These are phyloP conservation scores for Linnemannia zychae DNA, from an alignment of 192 early-diverging fungal genomes.

Conservation along the genomic window DNA sequence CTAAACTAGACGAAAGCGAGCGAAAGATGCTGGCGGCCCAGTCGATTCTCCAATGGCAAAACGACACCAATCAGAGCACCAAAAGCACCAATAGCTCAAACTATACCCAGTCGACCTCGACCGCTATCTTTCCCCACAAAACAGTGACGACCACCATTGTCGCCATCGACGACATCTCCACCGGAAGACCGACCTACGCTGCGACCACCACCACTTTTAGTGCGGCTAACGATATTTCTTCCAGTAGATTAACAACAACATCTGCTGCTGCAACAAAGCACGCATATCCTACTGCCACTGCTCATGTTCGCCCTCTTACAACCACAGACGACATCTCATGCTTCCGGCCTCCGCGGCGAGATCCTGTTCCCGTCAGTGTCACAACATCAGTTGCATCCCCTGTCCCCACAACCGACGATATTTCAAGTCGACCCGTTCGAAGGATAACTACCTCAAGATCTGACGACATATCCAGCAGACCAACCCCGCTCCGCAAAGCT, in stretches of 20 bases:
- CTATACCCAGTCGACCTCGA: slow-evolving; percentile 1
- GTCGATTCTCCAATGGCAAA: slow-evolving; percentile 7
- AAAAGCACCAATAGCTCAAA: neutral
- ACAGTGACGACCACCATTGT: neutral
- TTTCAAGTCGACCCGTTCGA: neutral
- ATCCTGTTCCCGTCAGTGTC: neutral
- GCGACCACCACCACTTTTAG: neutral
- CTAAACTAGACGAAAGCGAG: neutral
- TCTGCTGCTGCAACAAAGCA: neutral
- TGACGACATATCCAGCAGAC: too few species aligned
- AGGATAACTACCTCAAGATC: too few species aligned
- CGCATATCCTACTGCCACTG: too few species aligned
- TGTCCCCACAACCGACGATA: neutral
- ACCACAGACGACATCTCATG: neutral
- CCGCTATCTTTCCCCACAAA: neutral
- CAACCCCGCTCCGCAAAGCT: too few species aligned
- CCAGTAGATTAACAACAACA: neutral
- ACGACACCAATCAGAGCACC: slow-evolving; percentile 1
- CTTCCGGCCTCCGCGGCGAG: neutral
- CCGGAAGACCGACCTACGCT: neutral
- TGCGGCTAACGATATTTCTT: neutral
- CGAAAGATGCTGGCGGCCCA: neutral
- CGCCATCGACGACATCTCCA: neutral
- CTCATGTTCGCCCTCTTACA: too few species aligned
- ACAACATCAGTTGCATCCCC: neutral